phyloP scores from a whole-genome alignment of 2,329 filamentous ascomycete genomes.

The Hypoxylon sp. region DNA sequence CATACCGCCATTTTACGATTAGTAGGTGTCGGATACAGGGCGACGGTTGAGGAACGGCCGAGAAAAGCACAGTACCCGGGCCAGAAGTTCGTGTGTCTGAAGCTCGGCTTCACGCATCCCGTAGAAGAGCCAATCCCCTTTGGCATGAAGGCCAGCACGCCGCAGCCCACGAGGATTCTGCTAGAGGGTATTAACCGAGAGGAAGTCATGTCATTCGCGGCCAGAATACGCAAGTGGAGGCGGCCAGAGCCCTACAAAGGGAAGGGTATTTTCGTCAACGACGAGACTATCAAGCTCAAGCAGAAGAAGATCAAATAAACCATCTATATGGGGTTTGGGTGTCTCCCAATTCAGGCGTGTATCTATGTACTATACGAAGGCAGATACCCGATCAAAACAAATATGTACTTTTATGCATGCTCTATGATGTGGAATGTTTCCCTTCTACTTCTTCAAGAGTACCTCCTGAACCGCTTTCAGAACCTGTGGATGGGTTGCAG shows the following conservation, averaged over 20 bases:
- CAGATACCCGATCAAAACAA: slow-evolving; percentile 46
- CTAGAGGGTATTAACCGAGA: slow-evolving; percentile 90
- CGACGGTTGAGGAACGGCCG: slow-evolving; percentile 82
- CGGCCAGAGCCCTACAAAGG: slow-evolving; percentile 98
- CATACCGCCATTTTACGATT: slow-evolving; percentile 93
- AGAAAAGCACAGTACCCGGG: slow-evolving; percentile 81
- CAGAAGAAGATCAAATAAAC: slow-evolving; percentile 91
- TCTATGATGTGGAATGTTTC: slow-evolving; percentile 30
- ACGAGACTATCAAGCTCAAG: slow-evolving; percentile 98
- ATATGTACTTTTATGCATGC: slow-evolving; percentile 48
- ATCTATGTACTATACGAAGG: slow-evolving; percentile 47
- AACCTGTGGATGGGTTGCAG: slow-evolving; percentile 79
- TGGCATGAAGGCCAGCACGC: slow-evolving; percentile 87
- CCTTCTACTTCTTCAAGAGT: slow-evolving; percentile 62
- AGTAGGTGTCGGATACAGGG: slow-evolving; percentile 95
- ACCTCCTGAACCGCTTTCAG: slow-evolving; percentile 87
- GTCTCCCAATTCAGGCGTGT: slow-evolving; percentile 33
- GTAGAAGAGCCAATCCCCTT: slow-evolving; percentile 88
- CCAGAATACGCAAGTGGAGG: slow-evolving; percentile 88
- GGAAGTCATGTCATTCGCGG: slow-evolving; percentile 90
- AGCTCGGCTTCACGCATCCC: slow-evolving; percentile 96
- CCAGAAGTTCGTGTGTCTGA: slow-evolving; percentile 90
- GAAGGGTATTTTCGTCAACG: slow-evolving; percentile 98
- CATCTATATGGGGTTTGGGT: slow-evolving; percentile 21
- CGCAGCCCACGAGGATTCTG: slow-evolving; percentile 90